phyloP scores from a whole-genome alignment of 371 early-diverging fungal genomes.

The Conidiobolus coronatus region DNA sequence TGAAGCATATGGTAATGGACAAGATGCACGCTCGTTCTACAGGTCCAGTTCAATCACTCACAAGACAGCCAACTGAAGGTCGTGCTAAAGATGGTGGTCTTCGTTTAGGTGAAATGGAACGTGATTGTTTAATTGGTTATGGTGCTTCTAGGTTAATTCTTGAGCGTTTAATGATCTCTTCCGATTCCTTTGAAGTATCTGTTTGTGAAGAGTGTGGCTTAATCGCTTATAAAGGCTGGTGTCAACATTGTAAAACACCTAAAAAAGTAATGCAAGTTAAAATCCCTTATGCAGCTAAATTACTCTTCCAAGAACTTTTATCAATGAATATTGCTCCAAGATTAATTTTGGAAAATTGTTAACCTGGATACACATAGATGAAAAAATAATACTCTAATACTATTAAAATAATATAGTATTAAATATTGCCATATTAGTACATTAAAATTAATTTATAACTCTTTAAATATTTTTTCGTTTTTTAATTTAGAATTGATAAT shows the following conservation, averaged over 20 bases:
- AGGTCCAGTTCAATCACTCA: slow-evolving; percentile 86
- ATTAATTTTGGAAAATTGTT: slow-evolving; percentile 14
- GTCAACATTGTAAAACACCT: slow-evolving; percentile 80
- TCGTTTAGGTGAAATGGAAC: slow-evolving; percentile 98
- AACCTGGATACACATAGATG: too few species aligned
- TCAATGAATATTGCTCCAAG: slow-evolving; percentile 92
- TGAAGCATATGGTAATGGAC: slow-evolving; percentile 99
- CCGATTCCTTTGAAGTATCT: slow-evolving; percentile 84
- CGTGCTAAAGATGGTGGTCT: slow-evolving; percentile 94
- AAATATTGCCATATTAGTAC: too few species aligned
- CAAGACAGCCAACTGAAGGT: slow-evolving; percentile 98
- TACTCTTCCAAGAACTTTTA: slow-evolving; percentile 92
- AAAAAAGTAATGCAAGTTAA: slow-evolving; percentile 71
- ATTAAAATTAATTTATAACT: too few species aligned
- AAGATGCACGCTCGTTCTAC: slow-evolving; percentile 98
- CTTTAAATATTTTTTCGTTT: too few species aligned
- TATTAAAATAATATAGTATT: too few species aligned
- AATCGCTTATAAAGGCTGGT: slow-evolving; percentile 87
- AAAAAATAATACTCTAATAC: too few species aligned
- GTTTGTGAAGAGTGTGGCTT: slow-evolving; percentile 87
- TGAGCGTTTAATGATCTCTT: slow-evolving; percentile 88
- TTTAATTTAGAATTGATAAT: too few species aligned
- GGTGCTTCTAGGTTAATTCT: slow-evolving; percentile 84
- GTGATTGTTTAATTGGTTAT: slow-evolving; percentile 97
- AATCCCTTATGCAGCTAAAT: slow-evolving; percentile 93